Base-by-base conservation (phyloP, 257 asterid genomes). In the Solanum sitiens region DNA sequence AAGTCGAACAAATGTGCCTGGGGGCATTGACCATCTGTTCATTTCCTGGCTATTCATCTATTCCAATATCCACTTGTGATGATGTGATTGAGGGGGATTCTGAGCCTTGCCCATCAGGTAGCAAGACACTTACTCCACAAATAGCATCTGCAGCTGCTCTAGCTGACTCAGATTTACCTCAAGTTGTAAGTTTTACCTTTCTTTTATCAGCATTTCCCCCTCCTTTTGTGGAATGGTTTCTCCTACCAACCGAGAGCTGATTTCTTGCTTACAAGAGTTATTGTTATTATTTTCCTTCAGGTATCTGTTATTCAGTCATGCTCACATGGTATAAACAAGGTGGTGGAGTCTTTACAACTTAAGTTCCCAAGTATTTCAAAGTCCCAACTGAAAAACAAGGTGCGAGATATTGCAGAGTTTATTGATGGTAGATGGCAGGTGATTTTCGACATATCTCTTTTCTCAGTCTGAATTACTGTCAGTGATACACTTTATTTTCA, bases 351-450 rank as follows among this genome's bases (percentile, higher is more conserved):
- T 14, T 93, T 95, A 86, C 95, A 88, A 9, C 87, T 74, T 35
- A 93, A 91, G 89, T 95, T 96, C 88, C 98, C 98, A 7, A 86
- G 91, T 74, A 74, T 92, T 30, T 84, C 94, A 23, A 96, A 94
- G 91, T 86, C 96, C 86, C 97, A 93, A 80, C 83, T 97, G 79
- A 91, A 94, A 89, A 94, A 88, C 65, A 95, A 96, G 93, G 98
- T 97, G 92, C 95, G 95, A 59, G 98, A 95, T 91, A 90, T 96
- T 84, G 89, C 99, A 6, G 95, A 93, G 39, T 96, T 93, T 89
- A 86, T 90, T 61, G 94, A 95, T 35, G 94, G 95, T 83, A 93
- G 94, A 27, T 96, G 99, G 98, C 98, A 96, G 99, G 99, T 97
- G 67, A 92, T 77, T 90, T 27, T 56, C 10, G 11, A 8, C 39